Percentiles rank a stretch among this genome's conserved stretches.
Conservation (phyloP, 352 stramenopile species). For the Phytopythium cucurbitacearum region DNA sequence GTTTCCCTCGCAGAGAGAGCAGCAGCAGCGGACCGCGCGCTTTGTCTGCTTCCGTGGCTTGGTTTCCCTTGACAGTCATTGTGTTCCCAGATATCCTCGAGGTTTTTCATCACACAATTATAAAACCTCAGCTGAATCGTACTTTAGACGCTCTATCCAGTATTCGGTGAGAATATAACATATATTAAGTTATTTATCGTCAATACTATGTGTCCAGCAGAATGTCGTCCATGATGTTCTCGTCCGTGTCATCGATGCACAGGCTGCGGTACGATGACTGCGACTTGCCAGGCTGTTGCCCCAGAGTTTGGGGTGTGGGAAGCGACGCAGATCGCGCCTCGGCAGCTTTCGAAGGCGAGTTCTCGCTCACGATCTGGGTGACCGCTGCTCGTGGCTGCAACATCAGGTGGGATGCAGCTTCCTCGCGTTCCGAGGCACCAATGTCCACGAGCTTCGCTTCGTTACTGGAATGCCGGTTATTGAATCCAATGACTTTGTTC, state of each 20-base stretch:
- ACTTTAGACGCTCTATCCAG: not conserved
- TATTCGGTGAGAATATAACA: not conserved
- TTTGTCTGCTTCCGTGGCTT: conserved; percentile 9
- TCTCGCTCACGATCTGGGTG: too few species aligned
- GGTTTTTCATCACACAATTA: not conserved
- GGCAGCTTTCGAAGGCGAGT: not conserved
- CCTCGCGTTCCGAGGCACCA: conserved; percentile 13
- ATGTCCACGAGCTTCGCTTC: conserved; percentile 6
- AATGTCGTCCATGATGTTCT: conserved; percentile 67
- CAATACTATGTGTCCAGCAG: conserved; percentile 20
- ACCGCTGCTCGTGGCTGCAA: too few species aligned
- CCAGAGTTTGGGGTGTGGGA: not conserved
- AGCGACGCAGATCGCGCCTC: conserved; percentile 2
- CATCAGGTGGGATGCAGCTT: not conserved
- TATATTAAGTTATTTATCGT: conserved; percentile 3
- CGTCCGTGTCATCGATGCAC: conserved; percentile 52
- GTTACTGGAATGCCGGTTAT: not conserved
- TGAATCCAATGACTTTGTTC: not conserved
- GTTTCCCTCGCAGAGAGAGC: not conserved
- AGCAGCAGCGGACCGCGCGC: not conserved
- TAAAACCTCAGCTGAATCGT: conserved; percentile 3
- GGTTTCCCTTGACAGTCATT: conserved; percentile 5
- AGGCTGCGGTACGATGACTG: conserved; percentile 18
- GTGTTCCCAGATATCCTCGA: conserved; percentile 2
- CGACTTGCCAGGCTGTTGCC: conserved; percentile 1